phyloP scores from a whole-genome alignment of 2,329 filamentous ascomycete genomes.

The Byssoonygena ceratinophila region DNA sequence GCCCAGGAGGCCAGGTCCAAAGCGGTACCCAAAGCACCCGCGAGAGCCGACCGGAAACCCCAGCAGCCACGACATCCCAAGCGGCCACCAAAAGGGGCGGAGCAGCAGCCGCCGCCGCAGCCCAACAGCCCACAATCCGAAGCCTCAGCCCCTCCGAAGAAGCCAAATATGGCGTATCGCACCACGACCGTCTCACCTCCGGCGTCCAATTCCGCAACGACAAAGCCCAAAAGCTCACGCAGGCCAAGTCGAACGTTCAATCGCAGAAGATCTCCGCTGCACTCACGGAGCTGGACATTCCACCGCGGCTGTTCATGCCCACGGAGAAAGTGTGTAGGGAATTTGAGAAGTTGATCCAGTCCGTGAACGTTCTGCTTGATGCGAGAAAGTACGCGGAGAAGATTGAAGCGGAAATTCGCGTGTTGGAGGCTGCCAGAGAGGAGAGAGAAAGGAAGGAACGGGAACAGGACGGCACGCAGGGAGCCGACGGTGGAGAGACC shows the following conservation, averaged over 20 bases:
- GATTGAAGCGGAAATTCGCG: constrained; percentile 39
- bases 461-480: constrained; percentile 22
- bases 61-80: constrained; percentile 30
- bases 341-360: constrained; percentile 40
- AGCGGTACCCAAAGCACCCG: constrained; percentile 28
- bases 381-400: constrained; percentile 40
- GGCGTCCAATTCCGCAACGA: constrained; percentile 80
- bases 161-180: constrained; percentile 68
- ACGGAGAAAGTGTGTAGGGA: constrained; percentile 42
- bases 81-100: constrained; percentile 29
- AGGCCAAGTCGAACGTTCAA: constrained; percentile 43
- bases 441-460: constrained; percentile 31
- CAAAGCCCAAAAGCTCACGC: constrained; percentile 40
- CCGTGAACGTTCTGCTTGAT: constrained; percentile 40
- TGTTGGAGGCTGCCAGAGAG: constrained; percentile 35
- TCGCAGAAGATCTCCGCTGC: constrained; percentile 40
- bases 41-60: constrained; percentile 26
- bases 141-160: constrained; percentile 67
- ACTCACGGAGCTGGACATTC: constrained; percentile 39
- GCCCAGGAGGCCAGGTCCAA: constrained; percentile 46
- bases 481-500: constrained; percentile 18
- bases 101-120: constrained; percentile 28
- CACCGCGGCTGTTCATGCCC: constrained; percentile 40
- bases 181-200: constrained; percentile 72
- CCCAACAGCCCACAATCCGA: constrained; percentile 48